Conservation (phyloP, 148 eudicot genomes). For the Vaccinium darrowii region DNA sequence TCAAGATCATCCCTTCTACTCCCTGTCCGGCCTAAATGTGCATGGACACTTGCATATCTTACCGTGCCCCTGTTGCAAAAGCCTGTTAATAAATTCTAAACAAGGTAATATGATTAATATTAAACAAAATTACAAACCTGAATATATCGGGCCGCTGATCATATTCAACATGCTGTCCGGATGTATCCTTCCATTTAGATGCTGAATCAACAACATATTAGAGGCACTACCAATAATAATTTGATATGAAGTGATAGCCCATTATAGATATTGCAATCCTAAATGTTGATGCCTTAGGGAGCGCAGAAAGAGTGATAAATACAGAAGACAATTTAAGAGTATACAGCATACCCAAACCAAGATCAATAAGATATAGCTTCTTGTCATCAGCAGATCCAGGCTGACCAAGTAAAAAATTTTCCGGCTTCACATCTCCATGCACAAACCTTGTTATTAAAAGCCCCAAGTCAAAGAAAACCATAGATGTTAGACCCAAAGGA, state of each 20-base stretch:
- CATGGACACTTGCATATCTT: slow-evolving; percentile 98
- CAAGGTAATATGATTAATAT: neutral
- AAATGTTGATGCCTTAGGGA: neutral
- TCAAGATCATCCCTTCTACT: slow-evolving; percentile 89
- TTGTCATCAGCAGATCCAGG: slow-evolving; percentile 84
- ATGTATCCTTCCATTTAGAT: slow-evolving; percentile 83
- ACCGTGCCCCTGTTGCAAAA: slow-evolving; percentile 73
- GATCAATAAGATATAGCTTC: slow-evolving; percentile 91
- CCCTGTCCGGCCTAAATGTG: slow-evolving; percentile 92
- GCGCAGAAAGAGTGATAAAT: neutral
- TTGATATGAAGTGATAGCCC: neutral
- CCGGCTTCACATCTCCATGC: slow-evolving; percentile 98
- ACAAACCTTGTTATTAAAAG: slow-evolving; percentile 55
- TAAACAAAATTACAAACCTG: slow-evolving; percentile 49
- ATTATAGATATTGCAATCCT: neutral
- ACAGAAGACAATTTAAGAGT: neutral
- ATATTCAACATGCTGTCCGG: slow-evolving; percentile 86
- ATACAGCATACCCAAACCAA: slow-evolving; percentile 74
- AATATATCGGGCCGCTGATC: slow-evolving; percentile 98
- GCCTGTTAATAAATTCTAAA: slow-evolving; percentile 4
- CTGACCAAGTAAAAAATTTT: slow-evolving; percentile 86
- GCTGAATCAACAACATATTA: slow-evolving; percentile 48
- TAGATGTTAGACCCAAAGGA: neutral
- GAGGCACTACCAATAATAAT: slow-evolving; percentile 18
- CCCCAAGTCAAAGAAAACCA: neutral